These are phyloP conservation scores for Kokia cookei DNA, from an alignment of 441 rosid species.

Conservation along the genomic window DNA sequence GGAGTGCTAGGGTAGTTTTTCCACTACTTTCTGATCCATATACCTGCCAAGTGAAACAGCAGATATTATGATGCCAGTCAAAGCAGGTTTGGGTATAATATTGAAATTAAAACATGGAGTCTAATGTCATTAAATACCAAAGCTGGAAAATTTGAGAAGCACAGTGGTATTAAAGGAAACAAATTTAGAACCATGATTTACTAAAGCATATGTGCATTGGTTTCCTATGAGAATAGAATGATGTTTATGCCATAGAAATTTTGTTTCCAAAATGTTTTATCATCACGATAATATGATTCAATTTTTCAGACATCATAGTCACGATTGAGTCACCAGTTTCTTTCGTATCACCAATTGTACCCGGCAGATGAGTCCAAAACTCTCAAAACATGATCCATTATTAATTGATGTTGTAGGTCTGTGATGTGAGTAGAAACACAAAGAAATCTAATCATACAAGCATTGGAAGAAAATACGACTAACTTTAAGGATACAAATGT, in stretches of 20 bases:
- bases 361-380: not conserved
- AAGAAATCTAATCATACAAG: not conserved
- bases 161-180: not conserved
- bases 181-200: not conserved
- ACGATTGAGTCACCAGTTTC: not conserved
- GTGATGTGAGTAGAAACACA: not conserved
- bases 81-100: not conserved
- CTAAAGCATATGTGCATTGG: not conserved
- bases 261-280: not conserved
- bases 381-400: not conserved
- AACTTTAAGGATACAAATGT: not conserved
- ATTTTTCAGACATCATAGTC: not conserved
- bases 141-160: not conserved
- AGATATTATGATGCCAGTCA: conserved; percentile 2
- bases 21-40: conserved; percentile 98
- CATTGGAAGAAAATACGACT: not conserved
- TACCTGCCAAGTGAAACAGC: conserved; percentile 40
- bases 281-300: not conserved
- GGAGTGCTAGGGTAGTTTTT: conserved; percentile 93
- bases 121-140: not conserved
- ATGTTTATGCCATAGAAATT: not conserved
- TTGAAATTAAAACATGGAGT: not conserved
- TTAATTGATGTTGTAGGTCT: not conserved
- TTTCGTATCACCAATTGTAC: not conserved
- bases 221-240: not conserved